These are phyloP conservation scores for Xylaria cubensis DNA, from an alignment of 495 filamentous ascomycete species.

Conservation along the genomic window DNA sequence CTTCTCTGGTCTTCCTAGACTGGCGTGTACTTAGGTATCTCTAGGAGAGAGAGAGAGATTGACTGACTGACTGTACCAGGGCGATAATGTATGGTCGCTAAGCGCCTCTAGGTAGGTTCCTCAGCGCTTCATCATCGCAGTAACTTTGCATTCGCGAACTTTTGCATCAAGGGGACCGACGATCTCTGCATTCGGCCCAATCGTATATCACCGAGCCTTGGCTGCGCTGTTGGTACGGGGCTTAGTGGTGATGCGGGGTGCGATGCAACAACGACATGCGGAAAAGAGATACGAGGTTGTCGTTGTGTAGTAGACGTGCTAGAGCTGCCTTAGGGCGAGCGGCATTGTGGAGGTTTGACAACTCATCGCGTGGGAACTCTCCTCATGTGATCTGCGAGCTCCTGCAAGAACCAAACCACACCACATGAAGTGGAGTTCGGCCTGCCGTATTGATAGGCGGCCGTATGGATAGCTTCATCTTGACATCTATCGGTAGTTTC, in stretches of 20 bases:
- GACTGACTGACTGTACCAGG: neutral
- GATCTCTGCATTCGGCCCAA: constrained; percentile 23
- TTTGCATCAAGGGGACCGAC: constrained; percentile 13
- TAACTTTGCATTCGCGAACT: constrained; percentile 12
- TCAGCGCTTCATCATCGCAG: neutral
- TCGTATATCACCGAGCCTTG: constrained; percentile 23
- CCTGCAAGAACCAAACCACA: constrained; percentile 29
- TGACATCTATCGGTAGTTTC: constrained; percentile 13
- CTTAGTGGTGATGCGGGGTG: constrained; percentile 20
- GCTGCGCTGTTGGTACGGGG: constrained; percentile 14
- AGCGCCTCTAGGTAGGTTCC: neutral
- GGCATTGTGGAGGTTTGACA: constrained; percentile 28
- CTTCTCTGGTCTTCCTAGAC: neutral
- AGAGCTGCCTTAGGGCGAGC: constrained; percentile 19
- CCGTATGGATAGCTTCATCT: constrained; percentile 23
- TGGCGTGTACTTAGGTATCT: neutral
- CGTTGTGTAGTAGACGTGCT: neutral
- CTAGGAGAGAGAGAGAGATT: no score
- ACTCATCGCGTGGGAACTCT: constrained; percentile 25
- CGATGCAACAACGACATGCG: constrained; percentile 24
- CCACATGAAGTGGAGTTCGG: constrained; percentile 16
- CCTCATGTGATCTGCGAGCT: constrained; percentile 29
- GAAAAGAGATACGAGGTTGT: constrained; percentile 26
- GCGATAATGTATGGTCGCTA: constrained; percentile 4
- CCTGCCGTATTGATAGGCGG: constrained; percentile 19